A percentile compares a stretch with the other conserved stretches of the same genome.
Conservation (phyloP, 768 basidiomycete species). For the Agrocybe pediades region DNA sequence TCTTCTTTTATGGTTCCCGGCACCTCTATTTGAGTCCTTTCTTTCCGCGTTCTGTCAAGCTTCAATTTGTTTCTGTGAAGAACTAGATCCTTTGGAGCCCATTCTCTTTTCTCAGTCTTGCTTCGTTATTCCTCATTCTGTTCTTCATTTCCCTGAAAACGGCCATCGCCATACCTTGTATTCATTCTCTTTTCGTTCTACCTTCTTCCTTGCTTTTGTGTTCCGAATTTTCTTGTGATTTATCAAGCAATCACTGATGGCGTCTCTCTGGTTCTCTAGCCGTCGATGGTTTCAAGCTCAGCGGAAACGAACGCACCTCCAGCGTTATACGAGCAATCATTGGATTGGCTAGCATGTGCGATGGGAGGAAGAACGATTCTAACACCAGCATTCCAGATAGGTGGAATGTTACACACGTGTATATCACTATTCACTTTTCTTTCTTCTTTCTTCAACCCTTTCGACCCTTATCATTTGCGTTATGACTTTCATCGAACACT, state of each 20-base stretch:
- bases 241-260: too few species aligned
- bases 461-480: background rate
- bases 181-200: too few species aligned
- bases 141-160: too few species aligned
- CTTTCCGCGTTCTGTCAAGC: background rate
- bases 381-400: slow-evolving; percentile 72
- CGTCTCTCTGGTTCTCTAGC: slow-evolving; percentile 37
- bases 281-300: slow-evolving; percentile 61
- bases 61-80: background rate
- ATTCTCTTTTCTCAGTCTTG: too few species aligned
- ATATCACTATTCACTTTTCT: too few species aligned
- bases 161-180: too few species aligned
- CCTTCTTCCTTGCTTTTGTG: too few species aligned
- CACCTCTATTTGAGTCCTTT: background rate
- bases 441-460: background rate
- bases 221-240: too few species aligned
- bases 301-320: slow-evolving; percentile 64
- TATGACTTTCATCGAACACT: too few species aligned
- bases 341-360: slow-evolving; percentile 82
- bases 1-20: background rate
- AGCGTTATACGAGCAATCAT: slow-evolving; percentile 77
- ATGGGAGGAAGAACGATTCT: slow-evolving; percentile 76
- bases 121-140: too few species aligned
- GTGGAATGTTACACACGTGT: background rate
- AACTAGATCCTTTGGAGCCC: too few species aligned